These are phyloP conservation scores for Backusella circina DNA, from an alignment of 192 early-diverging fungal genomes.

Conservation along the genomic window DNA sequence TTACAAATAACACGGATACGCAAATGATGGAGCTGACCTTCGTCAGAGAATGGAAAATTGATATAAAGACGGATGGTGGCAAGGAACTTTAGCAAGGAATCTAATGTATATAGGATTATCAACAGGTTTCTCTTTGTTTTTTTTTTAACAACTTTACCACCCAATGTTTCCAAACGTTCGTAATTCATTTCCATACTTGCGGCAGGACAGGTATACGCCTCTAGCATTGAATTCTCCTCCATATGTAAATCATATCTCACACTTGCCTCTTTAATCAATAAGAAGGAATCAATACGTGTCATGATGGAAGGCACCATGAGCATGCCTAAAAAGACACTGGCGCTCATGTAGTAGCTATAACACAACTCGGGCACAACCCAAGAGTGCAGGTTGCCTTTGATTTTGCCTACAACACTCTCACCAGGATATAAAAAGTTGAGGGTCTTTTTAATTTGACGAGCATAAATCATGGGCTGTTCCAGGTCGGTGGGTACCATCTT, in stretches of 20 bases:
- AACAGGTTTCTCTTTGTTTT: too few species aligned
- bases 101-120: too few species aligned
- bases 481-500: not conserved
- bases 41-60: constrained; percentile 65
- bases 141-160: constrained; percentile 48
- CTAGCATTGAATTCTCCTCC: constrained; percentile 42
- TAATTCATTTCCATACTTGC: constrained; percentile 70
- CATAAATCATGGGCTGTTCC: constrained; percentile 38
- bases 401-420: constrained; percentile 7
- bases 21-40: constrained; percentile 73
- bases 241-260: constrained; percentile 37
- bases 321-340: constrained; percentile 39
- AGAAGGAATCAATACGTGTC: constrained; percentile 52
- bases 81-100: constrained; percentile 83
- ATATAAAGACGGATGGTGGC: constrained; percentile 74
- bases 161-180: constrained; percentile 86
- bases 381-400: constrained; percentile 22
- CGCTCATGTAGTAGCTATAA: constrained; percentile 26
- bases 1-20: constrained; percentile 80
- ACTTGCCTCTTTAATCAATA: constrained; percentile 47
- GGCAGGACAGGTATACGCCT: constrained; percentile 73
- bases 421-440: constrained; percentile 43
- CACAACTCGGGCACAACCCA: constrained; percentile 41
- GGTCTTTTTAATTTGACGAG: constrained; percentile 34
- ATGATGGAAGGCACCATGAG: constrained; percentile 63